phyloP scores from a whole-genome alignment of 352 stramenopile genomes.

The Phytopythium sindhum region DNA sequence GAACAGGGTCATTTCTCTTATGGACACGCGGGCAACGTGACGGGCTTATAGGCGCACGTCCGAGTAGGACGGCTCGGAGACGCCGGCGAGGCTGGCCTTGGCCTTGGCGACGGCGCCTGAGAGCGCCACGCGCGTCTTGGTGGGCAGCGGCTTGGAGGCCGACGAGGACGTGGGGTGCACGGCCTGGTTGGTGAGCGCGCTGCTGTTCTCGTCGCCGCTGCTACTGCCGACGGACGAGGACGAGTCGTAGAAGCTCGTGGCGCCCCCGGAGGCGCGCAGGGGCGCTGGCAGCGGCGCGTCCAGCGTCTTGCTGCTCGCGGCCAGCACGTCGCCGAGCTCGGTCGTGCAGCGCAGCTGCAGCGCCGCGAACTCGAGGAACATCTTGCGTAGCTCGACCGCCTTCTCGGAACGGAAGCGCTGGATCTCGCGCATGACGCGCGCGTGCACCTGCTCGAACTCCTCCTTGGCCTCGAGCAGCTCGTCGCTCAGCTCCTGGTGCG shows the following conservation, averaged over 20 bases:
- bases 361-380: slow-evolving; percentile 72
- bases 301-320: slow-evolving; percentile 38
- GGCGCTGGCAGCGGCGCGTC: slow-evolving; percentile 38
- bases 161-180: slow-evolving; percentile 16
- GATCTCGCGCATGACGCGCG: slow-evolving; percentile 74
- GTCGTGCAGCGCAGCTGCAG: slow-evolving; percentile 46
- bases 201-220: slow-evolving; percentile 33
- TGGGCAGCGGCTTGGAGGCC: slow-evolving; percentile 20
- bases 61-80: slow-evolving; percentile 31
- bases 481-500: slow-evolving; percentile 29
- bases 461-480: slow-evolving; percentile 63
- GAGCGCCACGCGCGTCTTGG: slow-evolving; percentile 3
- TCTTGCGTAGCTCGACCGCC: slow-evolving; percentile 58
- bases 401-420: slow-evolving; percentile 72
- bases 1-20: slow-evolving; percentile 6
- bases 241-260: slow-evolving; percentile 38
- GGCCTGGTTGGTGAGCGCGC: slow-evolving; percentile 9
- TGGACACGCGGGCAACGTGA: too few species aligned
- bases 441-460: slow-evolving; percentile 74
- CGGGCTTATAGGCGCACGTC: slow-evolving; percentile 50
- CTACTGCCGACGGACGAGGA: slow-evolving; percentile 35
- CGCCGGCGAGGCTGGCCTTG: slow-evolving; percentile 16
- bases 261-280: slow-evolving; percentile 29
- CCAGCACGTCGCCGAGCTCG: slow-evolving; percentile 50
- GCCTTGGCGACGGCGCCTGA: slow-evolving; percentile 11